These are phyloP conservation scores for Yamadazyma tumulicola DNA, from an alignment of 805 yeast genomes.

Conservation along the genomic window DNA sequence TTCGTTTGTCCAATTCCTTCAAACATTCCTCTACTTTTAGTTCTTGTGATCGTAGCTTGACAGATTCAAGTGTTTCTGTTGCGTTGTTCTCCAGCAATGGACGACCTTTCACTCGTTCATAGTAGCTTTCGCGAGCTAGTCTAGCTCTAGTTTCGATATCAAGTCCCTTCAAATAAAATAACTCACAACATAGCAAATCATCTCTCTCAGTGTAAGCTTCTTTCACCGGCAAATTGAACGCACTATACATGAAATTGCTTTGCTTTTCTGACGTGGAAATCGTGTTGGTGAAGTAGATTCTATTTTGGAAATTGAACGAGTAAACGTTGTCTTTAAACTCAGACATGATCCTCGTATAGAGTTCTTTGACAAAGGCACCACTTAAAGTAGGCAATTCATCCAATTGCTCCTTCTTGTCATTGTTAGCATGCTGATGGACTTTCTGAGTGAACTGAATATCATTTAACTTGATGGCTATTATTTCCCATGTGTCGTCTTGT, in stretches of 20 bases:
- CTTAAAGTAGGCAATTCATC: conserved; percentile 24
- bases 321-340: conserved; percentile 11
- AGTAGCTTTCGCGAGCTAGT: conserved; percentile 6
- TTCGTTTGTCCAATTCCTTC: conserved; percentile 19
- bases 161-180: conserved; percentile 16
- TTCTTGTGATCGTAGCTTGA: conserved; percentile 9
- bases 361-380: conserved; percentile 22
- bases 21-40: conserved; percentile 18
- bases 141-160: conserved; percentile 19
- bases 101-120: conserved; percentile 1
- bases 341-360: conserved; percentile 15
- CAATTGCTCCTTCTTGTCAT: conserved; percentile 6
- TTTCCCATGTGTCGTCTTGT: conserved; percentile 31
- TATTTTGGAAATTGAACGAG: conserved; percentile 7
- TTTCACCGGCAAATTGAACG: conserved; percentile 14
- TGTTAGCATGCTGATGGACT: conserved; percentile 6
- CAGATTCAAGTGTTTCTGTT: neutral
- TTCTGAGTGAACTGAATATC: conserved; percentile 16
- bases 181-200: conserved; percentile 20
- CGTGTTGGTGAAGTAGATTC: conserved; percentile 7
- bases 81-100: too few relatives aligned
- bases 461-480: conserved; percentile 30
- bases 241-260: conserved; percentile 6
- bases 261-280: neutral
- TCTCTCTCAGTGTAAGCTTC: conserved; percentile 12